phyloP scores from a whole-genome alignment of 768 basidiomycete genomes.

The Collybia sp. region DNA sequence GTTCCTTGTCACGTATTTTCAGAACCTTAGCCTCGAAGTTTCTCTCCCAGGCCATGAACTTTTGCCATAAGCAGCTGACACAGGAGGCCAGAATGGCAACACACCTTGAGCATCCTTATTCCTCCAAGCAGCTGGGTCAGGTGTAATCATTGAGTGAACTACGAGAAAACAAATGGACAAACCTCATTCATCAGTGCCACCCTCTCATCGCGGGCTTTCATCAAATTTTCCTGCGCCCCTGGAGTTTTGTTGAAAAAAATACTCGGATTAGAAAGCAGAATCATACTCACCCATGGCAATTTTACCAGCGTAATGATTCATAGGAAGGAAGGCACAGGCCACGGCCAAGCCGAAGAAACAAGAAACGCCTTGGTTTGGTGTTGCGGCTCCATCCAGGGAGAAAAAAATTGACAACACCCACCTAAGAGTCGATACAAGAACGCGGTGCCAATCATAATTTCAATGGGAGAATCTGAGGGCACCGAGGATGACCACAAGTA shows the following conservation, averaged over 20 bases:
- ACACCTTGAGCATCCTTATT: slow-evolving; percentile 83
- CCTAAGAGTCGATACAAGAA: slow-evolving; percentile 80
- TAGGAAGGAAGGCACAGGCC: slow-evolving; percentile 63
- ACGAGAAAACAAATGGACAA: slow-evolving; percentile 1
- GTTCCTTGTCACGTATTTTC: slow-evolving; percentile 72
- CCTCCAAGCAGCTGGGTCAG: slow-evolving; percentile 67
- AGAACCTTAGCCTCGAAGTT: slow-evolving; percentile 77
- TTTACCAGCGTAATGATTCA: slow-evolving; percentile 85
- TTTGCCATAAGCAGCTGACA: slow-evolving; percentile 1
- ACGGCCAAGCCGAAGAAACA: slow-evolving; percentile 76
- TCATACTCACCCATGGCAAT: slow-evolving; percentile 46
- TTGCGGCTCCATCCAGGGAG: background rate
- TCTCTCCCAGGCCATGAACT: slow-evolving; percentile 95
- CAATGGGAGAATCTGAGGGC: slow-evolving; percentile 65
- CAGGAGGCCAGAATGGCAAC: background rate
- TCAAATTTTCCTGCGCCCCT: slow-evolving; percentile 75
- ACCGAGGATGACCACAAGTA: background rate
- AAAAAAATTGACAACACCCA: slow-evolving; percentile 15
- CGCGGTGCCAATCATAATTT: slow-evolving; percentile 66
- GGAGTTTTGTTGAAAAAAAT: background rate
- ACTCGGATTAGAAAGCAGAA: background rate
- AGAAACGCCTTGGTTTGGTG: slow-evolving; percentile 42
- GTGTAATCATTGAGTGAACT: background rate
- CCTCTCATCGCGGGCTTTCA: slow-evolving; percentile 90
- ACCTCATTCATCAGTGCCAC: slow-evolving; percentile 86